Evolutionary conservation across 306 rosid species (phyloP).

Genomic region (Gillenia trifoliata): DNA sequence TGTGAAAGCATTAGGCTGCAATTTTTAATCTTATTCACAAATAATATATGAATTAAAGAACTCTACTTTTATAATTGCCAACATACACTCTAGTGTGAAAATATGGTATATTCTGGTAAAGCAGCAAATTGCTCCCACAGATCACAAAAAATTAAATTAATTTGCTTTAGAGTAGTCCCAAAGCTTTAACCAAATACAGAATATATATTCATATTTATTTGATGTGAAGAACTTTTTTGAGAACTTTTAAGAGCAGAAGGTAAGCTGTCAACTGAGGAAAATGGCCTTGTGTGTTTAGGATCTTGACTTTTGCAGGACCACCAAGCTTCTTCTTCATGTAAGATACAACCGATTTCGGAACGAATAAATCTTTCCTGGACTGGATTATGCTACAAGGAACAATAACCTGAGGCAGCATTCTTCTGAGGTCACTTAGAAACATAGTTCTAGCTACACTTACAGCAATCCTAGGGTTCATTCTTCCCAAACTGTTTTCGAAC

Average conservation of each 20-base stretch:
- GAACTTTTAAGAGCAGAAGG: conserved; percentile 27
- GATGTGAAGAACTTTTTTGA: conserved; percentile 9
- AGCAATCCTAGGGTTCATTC: conserved; percentile 44
- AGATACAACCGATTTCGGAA: conserved; percentile 29
- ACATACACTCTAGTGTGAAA: no score
- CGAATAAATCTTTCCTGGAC: conserved; percentile 26
- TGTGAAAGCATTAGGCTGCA: no score
- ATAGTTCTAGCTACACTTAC: conserved; percentile 29
- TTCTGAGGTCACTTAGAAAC: conserved; percentile 35
- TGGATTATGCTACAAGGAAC: conserved; percentile 45
- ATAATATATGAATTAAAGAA: no score
- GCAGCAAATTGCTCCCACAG: no score
- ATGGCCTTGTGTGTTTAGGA: conserved; percentile 42
- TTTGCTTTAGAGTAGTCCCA: no score
- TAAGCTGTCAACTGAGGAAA: conserved; percentile 43
- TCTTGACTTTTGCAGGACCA: conserved; percentile 21
- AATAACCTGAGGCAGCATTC: conserved; percentile 28
- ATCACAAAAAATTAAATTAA: no score
- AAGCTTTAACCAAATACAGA: no score
- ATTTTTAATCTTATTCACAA: no score
- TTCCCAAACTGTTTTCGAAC: conserved; percentile 31
- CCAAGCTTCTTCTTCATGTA: conserved; percentile 37
- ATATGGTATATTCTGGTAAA: no score
- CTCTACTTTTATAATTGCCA: no score
- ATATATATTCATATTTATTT: not conserved